These are phyloP conservation scores for Apiotrichum laibachii DNA, from an alignment of 1,284 basidiomycete species.

Conservation along the genomic window DNA sequence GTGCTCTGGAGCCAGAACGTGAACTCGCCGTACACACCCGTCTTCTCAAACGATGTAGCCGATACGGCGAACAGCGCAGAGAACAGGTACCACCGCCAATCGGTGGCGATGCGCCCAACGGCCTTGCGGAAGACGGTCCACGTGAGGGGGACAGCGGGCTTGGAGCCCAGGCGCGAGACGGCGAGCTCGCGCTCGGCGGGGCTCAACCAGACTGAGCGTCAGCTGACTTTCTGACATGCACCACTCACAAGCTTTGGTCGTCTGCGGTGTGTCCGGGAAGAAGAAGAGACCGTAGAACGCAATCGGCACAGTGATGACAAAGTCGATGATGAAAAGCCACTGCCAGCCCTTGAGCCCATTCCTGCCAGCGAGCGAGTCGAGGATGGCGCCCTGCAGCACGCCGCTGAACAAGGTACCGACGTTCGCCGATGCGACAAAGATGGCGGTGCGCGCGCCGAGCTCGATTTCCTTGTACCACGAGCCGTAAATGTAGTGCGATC, in stretches of 20 bases:
- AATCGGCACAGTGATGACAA: conserved; percentile 38
- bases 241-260: conserved; percentile 30
- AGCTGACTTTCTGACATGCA: not conserved
- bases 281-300: conserved; percentile 39
- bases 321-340: conserved; percentile 57
- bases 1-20: conserved; percentile 31
- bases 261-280: conserved; percentile 38
- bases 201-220: not conserved
- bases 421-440: conserved; percentile 14
- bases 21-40: conserved; percentile 34
- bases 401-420: conserved; percentile 17
- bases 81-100: conserved; percentile 38
- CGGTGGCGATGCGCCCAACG: conserved; percentile 17
- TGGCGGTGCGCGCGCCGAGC: conserved; percentile 14
- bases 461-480: conserved; percentile 30
- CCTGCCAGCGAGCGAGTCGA: conserved; percentile 28
- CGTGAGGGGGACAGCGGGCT: conserved; percentile 24
- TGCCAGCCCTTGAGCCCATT: conserved; percentile 54
- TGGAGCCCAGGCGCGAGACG: conserved; percentile 19
- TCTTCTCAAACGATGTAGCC: conserved; percentile 32
- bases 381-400: conserved; percentile 20
- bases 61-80: conserved; percentile 26
- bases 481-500: conserved; percentile 65
- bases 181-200: conserved; percentile 27
- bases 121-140: conserved; percentile 19